These are phyloP conservation scores for Xylaria sp. DNA, from an alignment of 2,329 filamentous ascomycete species.

Conservation along the genomic window DNA sequence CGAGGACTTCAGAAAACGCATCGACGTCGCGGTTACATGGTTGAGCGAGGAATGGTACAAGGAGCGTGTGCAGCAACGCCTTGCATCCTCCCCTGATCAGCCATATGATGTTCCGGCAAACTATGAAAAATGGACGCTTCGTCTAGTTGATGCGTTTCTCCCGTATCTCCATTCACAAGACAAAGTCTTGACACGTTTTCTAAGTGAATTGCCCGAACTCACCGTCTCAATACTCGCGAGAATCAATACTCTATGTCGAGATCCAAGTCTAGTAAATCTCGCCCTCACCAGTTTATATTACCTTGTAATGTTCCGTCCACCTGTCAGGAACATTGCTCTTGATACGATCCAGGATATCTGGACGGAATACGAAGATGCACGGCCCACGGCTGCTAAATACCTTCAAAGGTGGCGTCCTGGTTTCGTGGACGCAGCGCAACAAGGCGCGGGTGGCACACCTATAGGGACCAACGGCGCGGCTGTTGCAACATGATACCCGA, in stretches of 20 bases:
- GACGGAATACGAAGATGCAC: constrained; percentile 72
- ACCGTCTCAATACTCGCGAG: constrained; percentile 76
- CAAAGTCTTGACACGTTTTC: constrained; percentile 87
- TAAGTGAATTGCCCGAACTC: constrained; percentile 89
- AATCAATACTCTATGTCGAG: constrained; percentile 73
- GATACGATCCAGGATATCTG: constrained; percentile 74
- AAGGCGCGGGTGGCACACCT: constrained; percentile 34
- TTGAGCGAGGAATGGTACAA: constrained; percentile 99
- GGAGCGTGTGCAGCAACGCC: constrained; percentile 68
- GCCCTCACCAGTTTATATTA: constrained; percentile 73
- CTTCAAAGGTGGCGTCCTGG: constrained; percentile 68
- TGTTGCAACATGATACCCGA: constrained; percentile 43
- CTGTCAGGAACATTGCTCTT: constrained; percentile 69
- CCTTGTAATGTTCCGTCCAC: constrained; percentile 74
- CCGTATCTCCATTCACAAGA: constrained; percentile 93
- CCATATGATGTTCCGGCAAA: constrained; percentile 64
- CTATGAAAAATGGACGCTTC: constrained; percentile 82
- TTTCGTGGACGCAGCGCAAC: constrained; percentile 56
- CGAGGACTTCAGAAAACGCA: constrained; percentile 89
- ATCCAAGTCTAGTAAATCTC: constrained; percentile 71
- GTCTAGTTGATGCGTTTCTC: constrained; percentile 87
- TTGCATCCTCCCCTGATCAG: constrained; percentile 55
- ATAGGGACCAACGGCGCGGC: constrained; percentile 35
- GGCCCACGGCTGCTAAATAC: constrained; percentile 70
- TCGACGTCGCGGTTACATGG: constrained; percentile 93